Evolutionary conservation across 2,329 filamentous ascomycete genomes (phyloP).

Genomic region (Sarocladium oryzae): DNA sequence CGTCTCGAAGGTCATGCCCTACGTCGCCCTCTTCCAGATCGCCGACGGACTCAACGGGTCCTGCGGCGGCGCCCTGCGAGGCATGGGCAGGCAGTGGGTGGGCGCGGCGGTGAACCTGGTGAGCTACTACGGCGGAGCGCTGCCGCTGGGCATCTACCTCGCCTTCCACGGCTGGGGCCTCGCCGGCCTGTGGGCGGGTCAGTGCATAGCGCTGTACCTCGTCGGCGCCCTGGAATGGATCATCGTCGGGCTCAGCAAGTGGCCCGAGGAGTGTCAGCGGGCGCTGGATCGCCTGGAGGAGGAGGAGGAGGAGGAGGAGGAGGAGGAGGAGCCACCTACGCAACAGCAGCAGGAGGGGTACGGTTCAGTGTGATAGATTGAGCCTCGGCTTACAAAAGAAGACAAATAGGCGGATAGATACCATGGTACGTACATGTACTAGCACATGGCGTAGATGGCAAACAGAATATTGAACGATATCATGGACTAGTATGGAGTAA

Average conservation of each 20-base stretch:
- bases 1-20: conserved; percentile 74
- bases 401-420: not conserved
- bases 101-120: conserved; percentile 76
- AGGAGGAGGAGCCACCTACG: not conserved
- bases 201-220: conserved; percentile 73
- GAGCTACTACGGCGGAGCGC: conserved; percentile 75
- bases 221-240: conserved; percentile 74
- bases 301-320: conserved; percentile 10
- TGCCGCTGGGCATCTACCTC: conserved; percentile 77
- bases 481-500: no score
- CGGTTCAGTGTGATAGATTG: not conserved
- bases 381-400: no score
- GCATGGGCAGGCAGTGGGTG: conserved; percentile 82
- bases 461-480: no score
- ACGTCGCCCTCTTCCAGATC: conserved; percentile 84
- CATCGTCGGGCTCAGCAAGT: conserved; percentile 71
- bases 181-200: conserved; percentile 73
- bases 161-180: conserved; percentile 84
- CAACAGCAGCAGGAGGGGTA: not conserved
- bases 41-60: conserved; percentile 81
- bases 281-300: conserved; percentile 19
- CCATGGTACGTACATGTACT: no score
- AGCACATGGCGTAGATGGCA: no score
- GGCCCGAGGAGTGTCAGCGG: conserved; percentile 42
- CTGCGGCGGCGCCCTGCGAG: conserved; percentile 73